phyloP scores from a whole-genome alignment of 1,139 yeast species.

The Debaryomycetaceae sp. region DNA sequence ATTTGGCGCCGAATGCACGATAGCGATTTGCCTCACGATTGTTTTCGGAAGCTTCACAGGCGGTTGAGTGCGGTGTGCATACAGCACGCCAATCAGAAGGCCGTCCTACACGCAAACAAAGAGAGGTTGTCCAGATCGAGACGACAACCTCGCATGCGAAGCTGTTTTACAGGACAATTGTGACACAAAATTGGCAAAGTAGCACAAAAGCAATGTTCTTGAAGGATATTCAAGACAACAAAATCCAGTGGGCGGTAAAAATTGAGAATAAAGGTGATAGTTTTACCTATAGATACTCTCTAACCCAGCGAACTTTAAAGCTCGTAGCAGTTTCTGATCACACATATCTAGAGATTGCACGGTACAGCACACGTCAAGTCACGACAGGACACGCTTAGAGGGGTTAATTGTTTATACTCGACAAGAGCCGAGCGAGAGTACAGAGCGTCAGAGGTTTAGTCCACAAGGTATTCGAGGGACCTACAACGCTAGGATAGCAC shows the following conservation, averaged over 20 bases:
- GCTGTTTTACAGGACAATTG: constrained; percentile 4
- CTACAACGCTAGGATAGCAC: background rate
- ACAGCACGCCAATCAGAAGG: background rate
- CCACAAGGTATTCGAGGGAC: background rate
- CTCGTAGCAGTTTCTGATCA: background rate
- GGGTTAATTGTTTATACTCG: background rate
- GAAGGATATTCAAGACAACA: background rate
- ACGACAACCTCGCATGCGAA: background rate
- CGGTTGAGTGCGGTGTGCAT: background rate
- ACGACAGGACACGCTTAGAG: background rate
- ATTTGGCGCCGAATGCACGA: background rate
- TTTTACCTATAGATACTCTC: background rate
- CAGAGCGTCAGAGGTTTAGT: background rate
- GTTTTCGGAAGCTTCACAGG: background rate
- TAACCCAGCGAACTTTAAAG: background rate
- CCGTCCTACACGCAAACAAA: background rate
- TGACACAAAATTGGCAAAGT: constrained; percentile 2
- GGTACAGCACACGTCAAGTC: background rate
- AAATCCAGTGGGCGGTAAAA: background rate
- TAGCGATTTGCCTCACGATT: background rate
- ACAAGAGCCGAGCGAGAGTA: background rate
- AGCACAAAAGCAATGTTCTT: background rate
- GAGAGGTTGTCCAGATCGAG: background rate
- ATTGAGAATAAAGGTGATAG: background rate
- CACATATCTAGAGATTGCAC: background rate